A percentile compares a stretch with the other conserved stretches of the same genome.
Evolutionary conservation across 441 rosid species (phyloP).

Genomic region (Theobroma grandiflorum): DNA sequence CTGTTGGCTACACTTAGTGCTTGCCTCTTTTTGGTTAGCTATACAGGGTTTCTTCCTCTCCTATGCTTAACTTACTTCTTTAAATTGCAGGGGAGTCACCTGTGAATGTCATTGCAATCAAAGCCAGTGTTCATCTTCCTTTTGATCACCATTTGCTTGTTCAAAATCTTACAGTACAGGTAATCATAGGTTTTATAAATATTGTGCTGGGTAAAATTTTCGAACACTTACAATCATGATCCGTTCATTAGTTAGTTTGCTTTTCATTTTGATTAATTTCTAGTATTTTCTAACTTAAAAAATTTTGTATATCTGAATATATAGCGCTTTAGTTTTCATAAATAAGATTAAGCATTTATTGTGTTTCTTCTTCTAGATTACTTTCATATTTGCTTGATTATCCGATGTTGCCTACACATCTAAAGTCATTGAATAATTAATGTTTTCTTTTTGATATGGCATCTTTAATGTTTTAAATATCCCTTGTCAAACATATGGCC

Average conservation of each 20-base stretch:
- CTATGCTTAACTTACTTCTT: slow-evolving; percentile 19
- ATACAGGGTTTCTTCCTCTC: neutral
- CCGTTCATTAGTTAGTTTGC: neutral
- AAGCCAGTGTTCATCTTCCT: slow-evolving; percentile 93
- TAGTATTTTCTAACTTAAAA: neutral
- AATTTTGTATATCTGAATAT: neutral
- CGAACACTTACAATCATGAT: neutral
- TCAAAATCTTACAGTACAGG: slow-evolving; percentile 92
- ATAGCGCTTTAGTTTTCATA: neutral
- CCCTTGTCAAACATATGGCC: slow-evolving; percentile 11
- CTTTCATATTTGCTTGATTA: neutral
- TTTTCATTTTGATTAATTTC: slow-evolving; percentile 4
- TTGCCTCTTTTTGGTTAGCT: slow-evolving; percentile 7
- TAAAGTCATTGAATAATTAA: neutral
- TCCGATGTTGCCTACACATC: neutral
- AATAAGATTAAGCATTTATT: neutral
- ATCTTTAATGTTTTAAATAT: slow-evolving; percentile 6
- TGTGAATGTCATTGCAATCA: slow-evolving; percentile 74
- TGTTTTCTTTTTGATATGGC: neutral
- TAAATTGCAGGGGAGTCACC: slow-evolving; percentile 59
- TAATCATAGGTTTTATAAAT: slow-evolving; percentile 36
- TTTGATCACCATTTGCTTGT: slow-evolving; percentile 81
- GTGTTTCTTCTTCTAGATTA: neutral
- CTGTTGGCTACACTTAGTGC: slow-evolving; percentile 4
- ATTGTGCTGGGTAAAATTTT: slow-evolving; percentile 21